phyloP scores from a whole-genome alignment of 2,329 filamentous ascomycete genomes.

The Scytalidium sp. region DNA sequence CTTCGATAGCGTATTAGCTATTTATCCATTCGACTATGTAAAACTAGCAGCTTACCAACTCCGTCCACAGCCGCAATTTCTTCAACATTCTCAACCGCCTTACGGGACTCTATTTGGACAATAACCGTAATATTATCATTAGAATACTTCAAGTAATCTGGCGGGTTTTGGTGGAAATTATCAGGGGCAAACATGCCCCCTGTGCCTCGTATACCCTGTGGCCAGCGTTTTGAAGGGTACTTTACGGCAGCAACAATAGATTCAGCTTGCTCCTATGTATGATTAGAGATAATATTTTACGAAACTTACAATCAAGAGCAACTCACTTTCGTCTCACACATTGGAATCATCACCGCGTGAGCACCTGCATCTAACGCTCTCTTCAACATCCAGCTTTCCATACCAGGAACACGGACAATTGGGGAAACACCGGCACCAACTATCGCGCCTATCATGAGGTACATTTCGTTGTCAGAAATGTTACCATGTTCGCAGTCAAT shows the following conservation, averaged over 20 bases:
- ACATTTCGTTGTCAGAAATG: slow-evolving; percentile 50
- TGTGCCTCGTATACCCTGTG: slow-evolving; percentile 47
- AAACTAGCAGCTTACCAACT: slow-evolving; percentile 5
- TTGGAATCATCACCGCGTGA: slow-evolving; percentile 47
- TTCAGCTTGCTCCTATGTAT: slow-evolving; percentile 41
- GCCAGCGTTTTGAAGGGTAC: too few relatives aligned
- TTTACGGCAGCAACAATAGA: slow-evolving; percentile 46
- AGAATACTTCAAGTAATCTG: slow-evolving; percentile 50
- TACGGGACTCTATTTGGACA: slow-evolving; percentile 62
- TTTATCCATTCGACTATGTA: background rate
- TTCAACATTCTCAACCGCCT: slow-evolving; percentile 55
- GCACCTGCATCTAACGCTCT: slow-evolving; percentile 53
- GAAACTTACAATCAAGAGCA: slow-evolving; percentile 36
- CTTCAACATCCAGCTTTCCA: slow-evolving; percentile 51
- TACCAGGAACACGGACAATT: slow-evolving; percentile 53
- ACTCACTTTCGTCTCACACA: slow-evolving; percentile 19
- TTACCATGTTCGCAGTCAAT: slow-evolving; percentile 54
- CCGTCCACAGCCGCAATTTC: slow-evolving; percentile 47
- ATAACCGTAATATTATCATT: slow-evolving; percentile 56
- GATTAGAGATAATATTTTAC: slow-evolving; percentile 34
- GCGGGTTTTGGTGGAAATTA: slow-evolving; percentile 44
- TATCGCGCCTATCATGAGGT: slow-evolving; percentile 52
- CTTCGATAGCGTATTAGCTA: background rate
- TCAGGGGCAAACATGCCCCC: slow-evolving; percentile 51
- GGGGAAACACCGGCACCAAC: slow-evolving; percentile 49